Conservation (phyloP, 1,284 basidiomycete genomes). For the Melampsora larici-populina region DNA sequence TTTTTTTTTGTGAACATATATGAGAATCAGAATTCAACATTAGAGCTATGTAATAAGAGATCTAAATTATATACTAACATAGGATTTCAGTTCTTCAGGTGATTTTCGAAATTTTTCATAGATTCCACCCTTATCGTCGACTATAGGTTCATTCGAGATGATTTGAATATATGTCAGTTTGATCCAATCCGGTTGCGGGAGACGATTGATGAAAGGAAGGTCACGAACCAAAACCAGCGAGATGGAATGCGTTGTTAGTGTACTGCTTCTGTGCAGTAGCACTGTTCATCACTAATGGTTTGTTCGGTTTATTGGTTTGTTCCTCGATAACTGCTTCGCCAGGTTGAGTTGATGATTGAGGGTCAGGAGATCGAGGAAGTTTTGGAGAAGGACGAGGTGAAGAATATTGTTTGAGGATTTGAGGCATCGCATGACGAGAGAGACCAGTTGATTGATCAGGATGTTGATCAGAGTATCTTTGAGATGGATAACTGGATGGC, state of each 20-base stretch:
- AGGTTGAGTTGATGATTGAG: not conserved
- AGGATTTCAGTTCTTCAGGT: constrained; percentile 14
- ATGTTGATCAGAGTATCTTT: too few relatives aligned
- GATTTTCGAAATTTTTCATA: constrained; percentile 26
- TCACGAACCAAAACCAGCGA: constrained; percentile 18
- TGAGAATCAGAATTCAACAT: not conserved
- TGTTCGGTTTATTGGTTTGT: not conserved
- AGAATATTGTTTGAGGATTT: constrained; percentile 22
- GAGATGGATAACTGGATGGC: too few relatives aligned
- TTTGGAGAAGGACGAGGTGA: too few relatives aligned
- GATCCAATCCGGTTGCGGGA: not conserved
- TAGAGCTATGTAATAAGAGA: not conserved
- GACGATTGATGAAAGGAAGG: too few relatives aligned
- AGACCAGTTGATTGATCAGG: not conserved
- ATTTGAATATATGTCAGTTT: not conserved
- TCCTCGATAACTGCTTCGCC: not conserved
- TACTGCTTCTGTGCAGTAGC: not conserved
- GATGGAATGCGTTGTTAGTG: constrained; percentile 23
- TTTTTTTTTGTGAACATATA: too few relatives aligned
- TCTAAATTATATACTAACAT: not conserved
- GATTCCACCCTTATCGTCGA: constrained; percentile 33
- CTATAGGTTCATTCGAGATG: not conserved
- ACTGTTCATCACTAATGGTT: not conserved
- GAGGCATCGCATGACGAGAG: constrained; percentile 7
- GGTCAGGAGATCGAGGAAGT: not conserved